These are phyloP conservation scores for Gossypium rotundifolium DNA, from an alignment of 345 rosid species.

Conservation along the genomic window DNA sequence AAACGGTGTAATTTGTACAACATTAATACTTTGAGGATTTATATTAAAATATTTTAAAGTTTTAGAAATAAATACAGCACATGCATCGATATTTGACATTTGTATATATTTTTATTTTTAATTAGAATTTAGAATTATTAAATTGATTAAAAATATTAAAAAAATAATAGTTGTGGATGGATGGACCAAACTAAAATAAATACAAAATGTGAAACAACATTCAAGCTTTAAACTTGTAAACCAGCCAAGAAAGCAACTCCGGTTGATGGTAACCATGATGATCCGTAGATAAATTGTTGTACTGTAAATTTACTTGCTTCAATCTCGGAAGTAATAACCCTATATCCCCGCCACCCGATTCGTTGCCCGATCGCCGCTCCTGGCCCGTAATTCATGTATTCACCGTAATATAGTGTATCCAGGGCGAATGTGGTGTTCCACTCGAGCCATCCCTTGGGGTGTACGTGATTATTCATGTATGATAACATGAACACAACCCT, in stretches of 20 bases:
- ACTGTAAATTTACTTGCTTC: slow-evolving; percentile 86
- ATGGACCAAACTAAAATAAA: not conserved
- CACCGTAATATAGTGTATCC: slow-evolving; percentile 85
- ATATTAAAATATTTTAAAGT: no score
- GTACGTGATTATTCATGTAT: slow-evolving; percentile 68
- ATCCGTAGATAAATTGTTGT: slow-evolving; percentile 74
- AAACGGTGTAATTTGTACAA: no score
- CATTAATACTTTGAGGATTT: no score
- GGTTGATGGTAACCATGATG: slow-evolving; percentile 95
- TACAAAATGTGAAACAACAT: not conserved
- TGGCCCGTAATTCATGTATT: slow-evolving; percentile 82
- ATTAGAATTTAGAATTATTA: no score
- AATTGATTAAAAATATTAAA: not conserved
- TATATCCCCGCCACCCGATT: slow-evolving; percentile 79
- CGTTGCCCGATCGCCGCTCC: slow-evolving; percentile 60
- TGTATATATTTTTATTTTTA: no score
- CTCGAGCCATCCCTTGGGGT: slow-evolving; percentile 92
- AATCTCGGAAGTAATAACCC: slow-evolving; percentile 55
- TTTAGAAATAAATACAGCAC: no score
- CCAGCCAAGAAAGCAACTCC: slow-evolving; percentile 96
- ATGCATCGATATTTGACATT: no score
- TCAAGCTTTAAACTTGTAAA: slow-evolving; percentile 37
- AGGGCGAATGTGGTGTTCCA: slow-evolving; percentile 79
- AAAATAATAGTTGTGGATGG: not conserved
- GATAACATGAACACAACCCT: slow-evolving; percentile 70